Evolutionary conservation across 805 yeast species (phyloP).

Genomic region (Sugiyamaella boreocaroliniensis): DNA sequence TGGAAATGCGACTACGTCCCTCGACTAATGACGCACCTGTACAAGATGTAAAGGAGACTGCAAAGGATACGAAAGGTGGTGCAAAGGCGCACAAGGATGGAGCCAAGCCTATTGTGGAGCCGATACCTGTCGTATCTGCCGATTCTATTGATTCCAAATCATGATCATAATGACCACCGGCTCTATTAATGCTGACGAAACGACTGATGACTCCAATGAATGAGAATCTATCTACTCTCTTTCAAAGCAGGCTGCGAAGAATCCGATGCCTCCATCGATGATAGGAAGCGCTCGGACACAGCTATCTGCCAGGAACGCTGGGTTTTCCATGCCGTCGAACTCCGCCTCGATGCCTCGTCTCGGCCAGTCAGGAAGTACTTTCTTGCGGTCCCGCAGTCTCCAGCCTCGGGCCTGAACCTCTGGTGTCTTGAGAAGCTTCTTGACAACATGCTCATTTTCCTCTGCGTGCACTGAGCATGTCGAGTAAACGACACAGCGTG

Average conservation of each 20-base stretch:
- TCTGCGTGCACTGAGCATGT: slow-evolving; percentile 93
- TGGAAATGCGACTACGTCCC: slow-evolving; percentile 22
- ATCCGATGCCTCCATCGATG: slow-evolving; percentile 97
- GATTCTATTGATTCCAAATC: slow-evolving; percentile 31
- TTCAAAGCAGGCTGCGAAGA: slow-evolving; percentile 90
- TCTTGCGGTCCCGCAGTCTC: slow-evolving; percentile 51
- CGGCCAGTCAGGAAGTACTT: slow-evolving; percentile 80
- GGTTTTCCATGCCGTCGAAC: slow-evolving; percentile 36
- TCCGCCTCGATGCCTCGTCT: slow-evolving; percentile 74
- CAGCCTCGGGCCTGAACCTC: slow-evolving; percentile 66
- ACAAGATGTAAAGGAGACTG: not conserved
- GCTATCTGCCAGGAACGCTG: slow-evolving; percentile 64
- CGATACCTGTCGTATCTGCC: slow-evolving; percentile 29
- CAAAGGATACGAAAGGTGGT: not conserved
- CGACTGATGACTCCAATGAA: not conserved
- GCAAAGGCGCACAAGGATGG: not conserved
- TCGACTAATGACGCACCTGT: not conserved
- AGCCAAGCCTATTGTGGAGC: not conserved
- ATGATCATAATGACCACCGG: not conserved
- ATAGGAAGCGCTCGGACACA: slow-evolving; percentile 82
- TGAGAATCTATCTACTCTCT: slow-evolving; percentile 25
- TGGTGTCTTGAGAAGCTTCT: slow-evolving; percentile 62
- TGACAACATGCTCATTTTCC: slow-evolving; percentile 90
- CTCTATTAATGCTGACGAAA: not conserved
- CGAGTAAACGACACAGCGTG: slow-evolving; percentile 75